Evolutionary conservation across 1,284 basidiomycete species (phyloP).

Genomic region (Apiotrichum domesticum): DNA sequence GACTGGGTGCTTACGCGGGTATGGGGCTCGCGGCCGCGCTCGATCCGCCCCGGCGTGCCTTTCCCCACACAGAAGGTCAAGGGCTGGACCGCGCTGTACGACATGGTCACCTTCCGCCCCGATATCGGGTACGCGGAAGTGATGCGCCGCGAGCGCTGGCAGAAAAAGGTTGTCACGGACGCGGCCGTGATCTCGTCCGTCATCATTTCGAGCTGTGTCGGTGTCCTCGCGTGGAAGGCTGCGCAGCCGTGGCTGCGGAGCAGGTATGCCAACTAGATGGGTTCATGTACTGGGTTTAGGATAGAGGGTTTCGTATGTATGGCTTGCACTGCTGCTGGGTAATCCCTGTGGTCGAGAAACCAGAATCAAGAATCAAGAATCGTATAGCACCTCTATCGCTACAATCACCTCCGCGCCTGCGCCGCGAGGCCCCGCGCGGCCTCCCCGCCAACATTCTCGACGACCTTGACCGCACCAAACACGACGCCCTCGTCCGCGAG

Average conservation of each 20-base stretch:
- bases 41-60: constrained; percentile 37
- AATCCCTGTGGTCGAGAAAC: too few species aligned
- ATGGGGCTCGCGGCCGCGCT: constrained; percentile 56
- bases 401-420: too few species aligned
- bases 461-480: constrained; percentile 20
- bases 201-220: constrained; percentile 1
- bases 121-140: constrained; percentile 75
- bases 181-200: constrained; percentile 9
- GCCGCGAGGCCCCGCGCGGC: constrained; percentile 24
- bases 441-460: constrained; percentile 29
- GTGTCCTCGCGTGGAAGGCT: neutral
- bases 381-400: too few species aligned
- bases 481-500: constrained; percentile 17
- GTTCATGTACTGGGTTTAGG: too few species aligned
- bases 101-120: constrained; percentile 94
- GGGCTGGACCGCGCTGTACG: constrained; percentile 89
- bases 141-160: constrained; percentile 40
- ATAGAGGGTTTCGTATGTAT: too few species aligned
- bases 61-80: constrained; percentile 51
- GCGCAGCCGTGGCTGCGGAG: constrained; percentile 3
- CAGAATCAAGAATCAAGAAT: too few species aligned
- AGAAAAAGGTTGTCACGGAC: constrained; percentile 33
- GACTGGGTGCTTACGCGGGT: constrained; percentile 59
- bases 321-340: too few species aligned
- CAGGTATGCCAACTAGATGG: neutral